Evolutionary conservation across 2,329 filamentous ascomycete species (phyloP), one percentile per base, ranked within the genome.

Genomic region (Diaporthe ampelina): DNA sequence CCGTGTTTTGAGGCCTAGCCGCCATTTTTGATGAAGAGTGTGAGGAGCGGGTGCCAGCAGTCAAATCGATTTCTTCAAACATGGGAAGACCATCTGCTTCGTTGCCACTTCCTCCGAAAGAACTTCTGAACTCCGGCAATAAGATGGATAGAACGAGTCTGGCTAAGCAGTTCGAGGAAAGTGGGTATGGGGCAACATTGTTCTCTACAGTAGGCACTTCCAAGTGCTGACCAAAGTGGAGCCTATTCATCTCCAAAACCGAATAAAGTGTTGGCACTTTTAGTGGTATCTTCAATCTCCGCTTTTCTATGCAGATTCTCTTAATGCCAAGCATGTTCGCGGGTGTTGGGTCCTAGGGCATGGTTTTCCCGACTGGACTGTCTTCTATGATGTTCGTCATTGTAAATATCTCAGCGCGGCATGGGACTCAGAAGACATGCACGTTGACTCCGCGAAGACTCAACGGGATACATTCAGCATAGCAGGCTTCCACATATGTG

Each of bases 171-270:
- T 26, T 48, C 13, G 19, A n/a, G 10, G 5, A 4, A 11, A 32
- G 59, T 48, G 40, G 59, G 11, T 48, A 65, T 65, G 26, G 24
- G 19, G 26, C 2, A 19, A 48, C 40, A 15, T 65, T 40, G 11
- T 40, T 40, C 3, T 40, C 40, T 32, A 9, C 24, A 32, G 40
- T 65, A 40, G 43, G 43, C 59, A 48, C 11, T n/a, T 11, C 24
- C 13, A n/a, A 65, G 26, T 65, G 43, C 59, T 65, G 17, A 50
- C 59, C 19, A 63, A 7, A 63, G 40, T 63, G 59, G 43, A 13
- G 5, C 59, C 19, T 35, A 11, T 29, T 48, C 26, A 1, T 24
- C 11, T 5, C 19, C 24, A 50, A 4, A n/a, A 21, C 29, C 40
- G 10, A 50, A 65, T 65, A 29, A 13, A n/a, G 1, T 24, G 11